Evolutionary conservation across 345 rosid species (phyloP), one percentile per base, ranked within the genome.

Genomic region (Barbarea vulgaris): DNA sequence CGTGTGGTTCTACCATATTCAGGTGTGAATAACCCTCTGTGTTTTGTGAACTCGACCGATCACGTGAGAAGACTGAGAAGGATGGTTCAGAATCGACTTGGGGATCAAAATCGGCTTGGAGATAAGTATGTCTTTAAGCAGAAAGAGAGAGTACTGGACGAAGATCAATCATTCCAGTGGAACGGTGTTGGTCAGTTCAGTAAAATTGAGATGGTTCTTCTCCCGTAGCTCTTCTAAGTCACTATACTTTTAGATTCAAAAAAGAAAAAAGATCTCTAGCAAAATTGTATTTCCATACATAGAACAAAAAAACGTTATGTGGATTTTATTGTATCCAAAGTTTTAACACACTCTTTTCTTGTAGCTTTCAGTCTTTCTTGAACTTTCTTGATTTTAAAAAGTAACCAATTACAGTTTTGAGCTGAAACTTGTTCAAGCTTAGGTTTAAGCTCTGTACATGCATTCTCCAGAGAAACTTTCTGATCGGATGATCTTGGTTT

Each of bases 111-210:
- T 52, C 84, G 87, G 11, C 98, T 93, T 3, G 81, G 70, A 18
- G 94, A 91, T 73, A 93, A 91, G 4, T 93, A 88, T 22, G 87
- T 91, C 51, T 91, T 93, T 69, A 87, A 85, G 14, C 83, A 84
- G 72, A 82, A 86, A 48, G 87, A 86, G 79, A 85, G 83, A 44
- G 91, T 91, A 24, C 85, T 90, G 97, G 90, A 88, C 3, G 98
- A 94, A 34, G 93, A 91, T 46, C 59, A 81, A 69, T 88, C 97
- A 2, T 91, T 89, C 68, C 48, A 89, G 55, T 94, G 97, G 92
- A 91, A 94, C 76, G 80, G 73, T 52, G 94, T 89, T 46, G 58
- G 56, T 1, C 86, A 82, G 9, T 93, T 89, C 3, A 93, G 88
- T 36, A 83, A 84, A 0, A 83, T 93, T 7, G 97, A 93, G 88